These are phyloP conservation scores for Aspergillus funiculosus DNA, from an alignment of 495 filamentous ascomycete species.

Conservation along the genomic window DNA sequence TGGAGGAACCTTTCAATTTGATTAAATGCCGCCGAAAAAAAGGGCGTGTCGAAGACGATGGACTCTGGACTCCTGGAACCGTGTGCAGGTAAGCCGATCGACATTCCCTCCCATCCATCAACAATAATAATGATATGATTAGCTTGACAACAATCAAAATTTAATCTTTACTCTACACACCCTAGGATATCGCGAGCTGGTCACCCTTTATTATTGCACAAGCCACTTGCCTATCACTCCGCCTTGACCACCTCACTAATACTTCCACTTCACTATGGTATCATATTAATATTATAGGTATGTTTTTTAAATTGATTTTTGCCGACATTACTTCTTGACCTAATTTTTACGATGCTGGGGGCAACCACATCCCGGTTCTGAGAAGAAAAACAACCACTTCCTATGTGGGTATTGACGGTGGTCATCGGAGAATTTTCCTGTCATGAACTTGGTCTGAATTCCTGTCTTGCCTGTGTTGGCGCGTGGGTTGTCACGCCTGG, in stretches of 20 bases:
- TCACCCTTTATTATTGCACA: too few species aligned
- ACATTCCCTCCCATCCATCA: neutral
- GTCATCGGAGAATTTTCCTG: neutral
- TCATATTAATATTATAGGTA: too few species aligned
- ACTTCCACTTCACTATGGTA: too few species aligned
- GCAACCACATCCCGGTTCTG: neutral
- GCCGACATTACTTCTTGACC: too few species aligned
- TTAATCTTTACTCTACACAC: neutral
- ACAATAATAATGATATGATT: neutral
- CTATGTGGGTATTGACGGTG: neutral
- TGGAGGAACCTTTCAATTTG: conserved; percentile 4
- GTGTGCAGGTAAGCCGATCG: conserved; percentile 10
- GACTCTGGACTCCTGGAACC: conserved; percentile 4
- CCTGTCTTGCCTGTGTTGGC: neutral
- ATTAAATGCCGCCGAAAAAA: neutral
- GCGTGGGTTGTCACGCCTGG: neutral
- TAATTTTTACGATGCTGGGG: neutral
- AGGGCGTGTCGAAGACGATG: too few species aligned
- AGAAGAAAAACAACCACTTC: neutral
- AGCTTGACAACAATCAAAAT: neutral
- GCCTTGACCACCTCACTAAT: too few species aligned
- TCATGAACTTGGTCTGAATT: neutral
- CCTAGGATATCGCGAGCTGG: too few species aligned
- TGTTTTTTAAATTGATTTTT: too few species aligned
- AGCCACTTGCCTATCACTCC: too few species aligned